Conservation (phyloP, 73 alveolate species). For the Tetrahymena elliotti region DNA sequence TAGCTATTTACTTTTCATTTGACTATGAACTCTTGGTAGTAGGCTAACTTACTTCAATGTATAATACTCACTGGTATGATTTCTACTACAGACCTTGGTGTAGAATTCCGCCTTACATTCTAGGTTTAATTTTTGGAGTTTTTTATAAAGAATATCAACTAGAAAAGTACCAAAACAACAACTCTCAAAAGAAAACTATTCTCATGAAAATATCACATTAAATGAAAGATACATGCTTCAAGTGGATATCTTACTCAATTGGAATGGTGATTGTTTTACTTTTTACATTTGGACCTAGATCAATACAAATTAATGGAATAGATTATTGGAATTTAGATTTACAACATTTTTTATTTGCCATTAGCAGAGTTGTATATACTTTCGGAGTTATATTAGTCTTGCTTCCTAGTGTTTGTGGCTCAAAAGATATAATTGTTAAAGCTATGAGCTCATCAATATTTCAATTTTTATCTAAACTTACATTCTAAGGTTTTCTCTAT, state of each 20-base stretch:
- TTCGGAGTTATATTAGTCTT: background rate
- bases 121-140: slow-evolving; percentile 4
- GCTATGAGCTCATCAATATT: background rate
- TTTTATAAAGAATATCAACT: slow-evolving; percentile 4
- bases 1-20: background rate
- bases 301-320: background rate
- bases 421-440: background rate
- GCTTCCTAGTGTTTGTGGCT: background rate
- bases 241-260: background rate
- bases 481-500: background rate
- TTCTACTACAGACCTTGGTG: background rate
- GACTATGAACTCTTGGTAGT: background rate
- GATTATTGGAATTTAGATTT: background rate
- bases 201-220: background rate
- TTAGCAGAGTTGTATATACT: background rate
- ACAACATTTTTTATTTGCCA: background rate
- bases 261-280: background rate
- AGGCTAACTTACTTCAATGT: background rate
- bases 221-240: background rate
- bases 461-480: background rate
- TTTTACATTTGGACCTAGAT: background rate
- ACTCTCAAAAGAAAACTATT: background rate
- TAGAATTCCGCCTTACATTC: slow-evolving; percentile 14
- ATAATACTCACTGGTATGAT: background rate
- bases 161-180: background rate